Base-by-base conservation (phyloP, 148 eudicot species). In the Pouteria glomerata region DNA sequence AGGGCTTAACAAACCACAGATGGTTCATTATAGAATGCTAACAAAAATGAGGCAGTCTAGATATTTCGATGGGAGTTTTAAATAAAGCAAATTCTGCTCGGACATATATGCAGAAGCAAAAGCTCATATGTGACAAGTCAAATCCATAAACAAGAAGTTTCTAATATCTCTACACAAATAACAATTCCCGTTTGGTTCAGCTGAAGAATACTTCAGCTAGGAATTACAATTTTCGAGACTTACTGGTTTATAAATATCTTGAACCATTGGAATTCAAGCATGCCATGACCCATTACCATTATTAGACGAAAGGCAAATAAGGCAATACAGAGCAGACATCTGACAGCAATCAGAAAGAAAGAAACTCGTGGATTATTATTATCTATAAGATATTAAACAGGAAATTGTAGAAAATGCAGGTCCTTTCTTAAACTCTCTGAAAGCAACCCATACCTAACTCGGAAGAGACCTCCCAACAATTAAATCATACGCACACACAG, bases 401-500 rank as follows among this genome's bases (percentile, higher is more conserved):
- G 61, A n/a, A 45, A 51, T 42, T 58, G 52, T 29, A 60, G 44
- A n/a, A 30, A 29, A 30, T 13, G 70, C 1, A 52, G 41, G 31
- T 42, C 79, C 55, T 65, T 72, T 42, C 77, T 78, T 58, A 67
- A 80, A 66, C 41, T 69, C 47, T 27, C 37, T 15, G 74, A 79
- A 79, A 78, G 78, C 61, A 63, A 77, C 81, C 63, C 41, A 53
- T 42, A 68, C 31, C 50, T 78, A 63, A 67, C 57, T 67, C n/a
- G 79, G 82, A 67, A 76, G 73, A 15, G 78, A 77, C 83, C 51
- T 59, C 68, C 53, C 52, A 84, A 73, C 81, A 76, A 57, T 37
- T 56, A 52, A 29, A 35, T 37, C 70, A 57, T n/a, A n/a, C n/a
- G n/a, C 67, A 76, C 35, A 29, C 69, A 53, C 50, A 30, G 45